Percentiles rank a stretch among this genome's conserved stretches.
Conservation (phyloP, 2,329 filamentous ascomycete genomes). For the Pseudogymnoascus sp. region DNA sequence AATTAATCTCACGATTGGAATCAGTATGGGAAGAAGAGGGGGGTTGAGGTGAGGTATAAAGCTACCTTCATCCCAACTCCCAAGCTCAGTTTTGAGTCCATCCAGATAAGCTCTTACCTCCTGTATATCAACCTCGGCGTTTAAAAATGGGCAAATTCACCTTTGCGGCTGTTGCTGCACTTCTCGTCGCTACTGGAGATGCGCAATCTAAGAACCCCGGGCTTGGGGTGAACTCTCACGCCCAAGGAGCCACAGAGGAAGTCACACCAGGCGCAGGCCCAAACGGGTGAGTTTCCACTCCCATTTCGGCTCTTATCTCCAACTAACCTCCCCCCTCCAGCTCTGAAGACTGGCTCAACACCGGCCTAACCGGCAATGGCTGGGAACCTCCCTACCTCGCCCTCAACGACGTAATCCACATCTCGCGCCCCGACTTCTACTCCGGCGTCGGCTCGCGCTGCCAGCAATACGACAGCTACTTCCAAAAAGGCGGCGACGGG, state of each 20-base stretch:
- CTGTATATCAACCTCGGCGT: neutral
- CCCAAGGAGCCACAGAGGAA: constrained; percentile 13
- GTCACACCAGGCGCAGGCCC: constrained; percentile 15
- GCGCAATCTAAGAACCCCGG: constrained; percentile 3
- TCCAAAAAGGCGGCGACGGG: constrained; percentile 27
- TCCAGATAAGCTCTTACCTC: neutral
- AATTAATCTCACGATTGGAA: neutral
- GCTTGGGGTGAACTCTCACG: constrained; percentile 8
- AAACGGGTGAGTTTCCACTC: constrained; percentile 10
- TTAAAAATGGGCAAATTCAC: neutral
- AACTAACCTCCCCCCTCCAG: constrained; percentile 17
- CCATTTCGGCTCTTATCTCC: neutral
- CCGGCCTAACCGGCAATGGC: constrained; percentile 23
- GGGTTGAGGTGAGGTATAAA: neutral
- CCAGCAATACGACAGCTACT: constrained; percentile 30
- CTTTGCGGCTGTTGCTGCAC: neutral
- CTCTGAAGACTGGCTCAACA: constrained; percentile 29
- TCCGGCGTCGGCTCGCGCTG: constrained; percentile 22
- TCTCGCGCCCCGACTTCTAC: constrained; percentile 25
- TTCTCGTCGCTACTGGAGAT: constrained; percentile 3
- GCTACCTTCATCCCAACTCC: neutral
- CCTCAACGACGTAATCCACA: constrained; percentile 26
- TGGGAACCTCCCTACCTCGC: constrained; percentile 31
- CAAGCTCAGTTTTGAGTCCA: neutral
- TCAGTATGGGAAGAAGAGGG: neutral